Evolutionary conservation across 2,329 filamentous ascomycete species (phyloP).

Genomic region (Elsinoe ampelina): DNA sequence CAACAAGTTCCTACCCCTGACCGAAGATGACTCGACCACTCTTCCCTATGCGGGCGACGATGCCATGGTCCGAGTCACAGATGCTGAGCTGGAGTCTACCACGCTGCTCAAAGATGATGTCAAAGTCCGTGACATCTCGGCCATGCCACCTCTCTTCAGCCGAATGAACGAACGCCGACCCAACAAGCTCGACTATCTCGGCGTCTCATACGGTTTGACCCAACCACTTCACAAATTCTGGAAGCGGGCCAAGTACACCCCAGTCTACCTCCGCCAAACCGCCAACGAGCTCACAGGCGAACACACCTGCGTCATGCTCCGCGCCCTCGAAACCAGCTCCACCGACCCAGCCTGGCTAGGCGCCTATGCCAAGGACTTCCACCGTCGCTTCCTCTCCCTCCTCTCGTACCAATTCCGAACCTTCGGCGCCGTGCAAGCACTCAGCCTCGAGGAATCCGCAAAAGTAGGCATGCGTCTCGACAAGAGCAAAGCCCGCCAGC

Average conservation of each 20-base stretch:
- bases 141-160: slow-evolving; percentile 88
- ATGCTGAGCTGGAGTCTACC: slow-evolving; percentile 67
- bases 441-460: slow-evolving; percentile 83
- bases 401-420: slow-evolving; percentile 86
- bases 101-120: slow-evolving; percentile 79
- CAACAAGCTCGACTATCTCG: slow-evolving; percentile 77
- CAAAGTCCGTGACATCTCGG: slow-evolving; percentile 76
- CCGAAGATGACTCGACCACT: slow-evolving; percentile 52
- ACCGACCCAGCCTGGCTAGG: slow-evolving; percentile 77
- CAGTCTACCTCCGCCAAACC: slow-evolving; percentile 90
- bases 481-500: slow-evolving; percentile 35
- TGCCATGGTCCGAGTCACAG: slow-evolving; percentile 65
- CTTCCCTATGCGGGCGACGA: slow-evolving; percentile 37
- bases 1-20: slow-evolving; percentile 77
- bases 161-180: slow-evolving; percentile 77
- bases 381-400: slow-evolving; percentile 80
- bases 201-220: slow-evolving; percentile 91
- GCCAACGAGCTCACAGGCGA: slow-evolving; percentile 94
- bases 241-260: slow-evolving; percentile 78
- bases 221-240: slow-evolving; percentile 87
- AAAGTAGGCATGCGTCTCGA: slow-evolving; percentile 59
- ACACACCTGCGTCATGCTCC: slow-evolving; percentile 95
- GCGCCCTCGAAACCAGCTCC: slow-evolving; percentile 54
- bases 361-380: slow-evolving; percentile 87
- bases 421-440: slow-evolving; percentile 67